Conservation (phyloP, 306 rosid species). For the Coriaria nepalensis region DNA sequence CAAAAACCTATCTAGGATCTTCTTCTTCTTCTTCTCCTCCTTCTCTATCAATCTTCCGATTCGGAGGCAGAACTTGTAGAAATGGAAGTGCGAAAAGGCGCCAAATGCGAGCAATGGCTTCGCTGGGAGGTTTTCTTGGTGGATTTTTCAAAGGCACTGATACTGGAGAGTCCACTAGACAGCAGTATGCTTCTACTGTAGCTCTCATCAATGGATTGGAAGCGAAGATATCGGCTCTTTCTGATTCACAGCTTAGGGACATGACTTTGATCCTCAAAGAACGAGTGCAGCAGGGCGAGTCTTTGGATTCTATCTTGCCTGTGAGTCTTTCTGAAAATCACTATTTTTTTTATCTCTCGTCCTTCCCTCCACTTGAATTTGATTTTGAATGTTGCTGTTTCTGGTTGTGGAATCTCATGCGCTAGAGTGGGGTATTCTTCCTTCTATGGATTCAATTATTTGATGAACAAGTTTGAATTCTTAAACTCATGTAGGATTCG, state of each 20-base stretch:
- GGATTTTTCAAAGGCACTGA: slow-evolving; percentile 73
- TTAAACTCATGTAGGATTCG: too few relatives aligned
- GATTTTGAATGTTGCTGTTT: background rate
- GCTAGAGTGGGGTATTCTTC: too few relatives aligned
- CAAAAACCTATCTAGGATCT: slow-evolving; percentile 24
- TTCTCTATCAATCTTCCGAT: slow-evolving; percentile 10
- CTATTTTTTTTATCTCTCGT: background rate
- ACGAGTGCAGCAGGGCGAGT: slow-evolving; percentile 59
- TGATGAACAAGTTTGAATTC: too few relatives aligned
- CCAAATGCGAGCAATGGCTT: slow-evolving; percentile 28
- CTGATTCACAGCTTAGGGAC: slow-evolving; percentile 73
- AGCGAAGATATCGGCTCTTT: slow-evolving; percentile 48
- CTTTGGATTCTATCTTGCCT: slow-evolving; percentile 82
- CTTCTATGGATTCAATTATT: too few relatives aligned
- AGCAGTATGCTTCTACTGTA: slow-evolving; percentile 58
- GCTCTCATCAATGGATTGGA: slow-evolving; percentile 48
- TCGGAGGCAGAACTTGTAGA: slow-evolving; percentile 20
- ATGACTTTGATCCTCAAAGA: slow-evolving; percentile 42
- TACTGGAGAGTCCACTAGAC: slow-evolving; percentile 76
- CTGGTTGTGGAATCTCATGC: too few relatives aligned
- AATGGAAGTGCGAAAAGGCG: slow-evolving; percentile 7
- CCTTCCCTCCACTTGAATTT: background rate
- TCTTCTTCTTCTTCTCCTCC: slow-evolving; percentile 24
- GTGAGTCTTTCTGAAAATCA: slow-evolving; percentile 16
- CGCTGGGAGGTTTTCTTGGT: slow-evolving; percentile 76